A percentile compares a stretch with the other conserved stretches of the same genome.
phyloP scores from a whole-genome alignment of 345 rosid genomes.

The Eucalyptus dawsonii region DNA sequence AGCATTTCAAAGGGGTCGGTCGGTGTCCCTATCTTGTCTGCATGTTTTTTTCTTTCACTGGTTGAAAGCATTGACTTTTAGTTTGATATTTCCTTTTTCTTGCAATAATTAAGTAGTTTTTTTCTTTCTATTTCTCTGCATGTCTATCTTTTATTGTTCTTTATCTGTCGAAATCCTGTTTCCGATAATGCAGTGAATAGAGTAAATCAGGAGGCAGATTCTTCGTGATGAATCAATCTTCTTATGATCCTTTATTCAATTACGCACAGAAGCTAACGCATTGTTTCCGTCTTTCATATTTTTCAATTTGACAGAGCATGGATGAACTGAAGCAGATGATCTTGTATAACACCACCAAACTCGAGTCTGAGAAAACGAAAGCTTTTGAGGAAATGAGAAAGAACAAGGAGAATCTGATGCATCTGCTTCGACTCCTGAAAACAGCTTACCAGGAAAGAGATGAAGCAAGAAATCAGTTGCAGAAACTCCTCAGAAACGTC shows the following conservation, averaged over 20 bases:
- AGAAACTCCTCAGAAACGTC: slow-evolving; percentile 14
- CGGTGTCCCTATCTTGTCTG: not conserved
- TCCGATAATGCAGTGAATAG: not conserved
- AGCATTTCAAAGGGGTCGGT: not conserved
- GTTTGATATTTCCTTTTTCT: not conserved
- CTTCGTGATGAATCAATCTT: not conserved
- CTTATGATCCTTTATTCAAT: not conserved
- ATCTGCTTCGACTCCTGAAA: slow-evolving; percentile 41
- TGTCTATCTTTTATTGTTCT: not conserved
- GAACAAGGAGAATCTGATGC: slow-evolving; percentile 35
- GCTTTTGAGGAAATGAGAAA: slow-evolving; percentile 44
- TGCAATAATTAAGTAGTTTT: not conserved
- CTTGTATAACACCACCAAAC: slow-evolving; percentile 33
- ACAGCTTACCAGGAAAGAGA: slow-evolving; percentile 71
- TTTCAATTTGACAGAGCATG: slow-evolving; percentile 23
- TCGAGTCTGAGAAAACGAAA: slow-evolving; percentile 47
- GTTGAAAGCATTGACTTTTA: not conserved
- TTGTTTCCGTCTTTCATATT: not conserved
- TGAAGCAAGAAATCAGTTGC: slow-evolving; percentile 58
- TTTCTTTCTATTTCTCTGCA: not conserved
- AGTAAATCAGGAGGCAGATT: not conserved
- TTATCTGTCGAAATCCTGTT: not conserved
- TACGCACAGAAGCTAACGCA: not conserved
- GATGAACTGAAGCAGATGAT: slow-evolving; percentile 68
- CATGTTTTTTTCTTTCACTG: not conserved